Conservation (phyloP, 1,284 basidiomycete genomes). For the Anthracocystis walkeri region DNA sequence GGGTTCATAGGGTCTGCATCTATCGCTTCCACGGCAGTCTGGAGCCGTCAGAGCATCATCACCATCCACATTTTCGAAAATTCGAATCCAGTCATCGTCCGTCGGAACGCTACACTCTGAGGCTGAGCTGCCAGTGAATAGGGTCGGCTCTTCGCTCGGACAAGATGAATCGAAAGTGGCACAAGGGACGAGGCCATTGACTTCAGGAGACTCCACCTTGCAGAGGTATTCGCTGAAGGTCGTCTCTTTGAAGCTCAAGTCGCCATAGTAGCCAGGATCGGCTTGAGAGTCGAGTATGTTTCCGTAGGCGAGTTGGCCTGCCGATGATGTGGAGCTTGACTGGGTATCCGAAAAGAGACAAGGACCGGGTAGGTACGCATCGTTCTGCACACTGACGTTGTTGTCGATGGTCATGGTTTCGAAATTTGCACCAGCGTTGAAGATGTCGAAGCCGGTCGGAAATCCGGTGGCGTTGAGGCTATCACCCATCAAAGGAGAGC, state of each 20-base stretch:
- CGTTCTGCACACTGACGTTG: neutral
- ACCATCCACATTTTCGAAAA: neutral
- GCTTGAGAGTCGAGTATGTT: neutral
- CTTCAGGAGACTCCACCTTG: constrained; percentile 1
- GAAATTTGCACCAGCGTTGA: too few species aligned
- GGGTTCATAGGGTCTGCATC: too few species aligned
- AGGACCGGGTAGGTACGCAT: neutral
- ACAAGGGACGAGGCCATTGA: neutral
- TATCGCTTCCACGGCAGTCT: neutral
- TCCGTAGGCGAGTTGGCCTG: neutral
- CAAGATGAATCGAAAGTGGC: too few species aligned
- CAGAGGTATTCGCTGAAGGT: neutral
- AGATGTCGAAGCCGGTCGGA: neutral
- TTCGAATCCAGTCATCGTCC: constrained; percentile 2
- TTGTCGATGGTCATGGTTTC: neutral
- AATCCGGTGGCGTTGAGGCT: neutral
- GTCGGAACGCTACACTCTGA: neutral
- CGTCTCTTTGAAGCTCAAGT: neutral
- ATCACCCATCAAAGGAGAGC: neutral
- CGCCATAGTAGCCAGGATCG: neutral
- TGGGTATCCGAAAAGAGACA: neutral
- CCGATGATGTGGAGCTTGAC: neutral
- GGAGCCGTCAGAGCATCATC: neutral
- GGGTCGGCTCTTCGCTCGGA: neutral
- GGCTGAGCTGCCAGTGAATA: neutral